A percentile compares a stretch with the other conserved stretches of the same genome.
Evolutionary conservation across 2,329 filamentous ascomycete species (phyloP).

Genomic region (Cladosporium sp.): DNA sequence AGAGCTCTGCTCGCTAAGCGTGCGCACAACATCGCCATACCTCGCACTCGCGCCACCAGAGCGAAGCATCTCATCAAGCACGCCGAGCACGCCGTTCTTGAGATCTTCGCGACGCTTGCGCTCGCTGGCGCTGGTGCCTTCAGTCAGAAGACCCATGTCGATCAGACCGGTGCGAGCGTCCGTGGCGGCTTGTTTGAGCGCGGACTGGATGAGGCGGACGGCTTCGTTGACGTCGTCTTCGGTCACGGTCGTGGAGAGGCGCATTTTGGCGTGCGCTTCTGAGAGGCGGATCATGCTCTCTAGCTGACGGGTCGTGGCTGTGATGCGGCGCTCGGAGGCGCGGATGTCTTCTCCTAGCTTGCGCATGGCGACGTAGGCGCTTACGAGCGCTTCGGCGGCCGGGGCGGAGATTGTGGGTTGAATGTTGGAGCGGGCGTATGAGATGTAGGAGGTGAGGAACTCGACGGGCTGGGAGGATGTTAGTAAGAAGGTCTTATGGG

Average conservation of each 20-base stretch:
- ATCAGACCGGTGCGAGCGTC: slow-evolving; percentile 87
- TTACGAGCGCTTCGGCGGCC: slow-evolving; percentile 78
- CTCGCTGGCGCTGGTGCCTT: slow-evolving; percentile 89
- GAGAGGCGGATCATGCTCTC: slow-evolving; percentile 98
- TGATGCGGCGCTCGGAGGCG: slow-evolving; percentile 90
- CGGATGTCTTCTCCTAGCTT: slow-evolving; percentile 71
- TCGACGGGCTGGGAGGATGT: slow-evolving; percentile 66
- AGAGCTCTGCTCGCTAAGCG: slow-evolving; percentile 66
- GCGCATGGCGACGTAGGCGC: slow-evolving; percentile 91
- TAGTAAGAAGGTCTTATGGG: not conserved
- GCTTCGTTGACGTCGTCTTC: slow-evolving; percentile 83
- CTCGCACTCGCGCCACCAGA: slow-evolving; percentile 61
- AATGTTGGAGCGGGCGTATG: slow-evolving; percentile 82
- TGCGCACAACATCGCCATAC: slow-evolving; percentile 72
- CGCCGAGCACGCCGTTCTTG: slow-evolving; percentile 68
- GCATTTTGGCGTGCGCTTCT: slow-evolving; percentile 98
- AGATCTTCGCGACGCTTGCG: slow-evolving; percentile 77
- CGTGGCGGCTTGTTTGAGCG: slow-evolving; percentile 95
- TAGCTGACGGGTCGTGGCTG: slow-evolving; percentile 91
- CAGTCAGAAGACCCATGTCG: slow-evolving; percentile 92
- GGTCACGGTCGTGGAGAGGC: slow-evolving; percentile 71
- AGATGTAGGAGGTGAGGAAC: slow-evolving; percentile 95
- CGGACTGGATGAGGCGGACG: slow-evolving; percentile 85
- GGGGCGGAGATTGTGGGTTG: slow-evolving; percentile 77
- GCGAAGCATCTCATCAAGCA: slow-evolving; percentile 77